These are phyloP conservation scores for Calonectria crousiana DNA, from an alignment of 2,329 filamentous ascomycete species.

Conservation along the genomic window DNA sequence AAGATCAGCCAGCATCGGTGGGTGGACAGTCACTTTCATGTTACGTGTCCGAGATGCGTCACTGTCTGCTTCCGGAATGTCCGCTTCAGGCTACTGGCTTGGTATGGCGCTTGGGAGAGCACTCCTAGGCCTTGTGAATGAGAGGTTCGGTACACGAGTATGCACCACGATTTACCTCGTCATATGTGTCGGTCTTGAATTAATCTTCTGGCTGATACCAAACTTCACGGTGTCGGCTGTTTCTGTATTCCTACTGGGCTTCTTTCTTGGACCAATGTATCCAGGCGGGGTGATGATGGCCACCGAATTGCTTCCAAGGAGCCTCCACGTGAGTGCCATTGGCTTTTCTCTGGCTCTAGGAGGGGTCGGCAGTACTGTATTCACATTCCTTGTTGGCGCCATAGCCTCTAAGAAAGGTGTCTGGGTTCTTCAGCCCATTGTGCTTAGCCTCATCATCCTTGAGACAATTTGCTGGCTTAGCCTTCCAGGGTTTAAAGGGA, in stretches of 20 bases:
- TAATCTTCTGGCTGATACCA: constrained; percentile 86
- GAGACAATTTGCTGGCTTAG: not conserved
- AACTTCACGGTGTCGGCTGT: constrained; percentile 81
- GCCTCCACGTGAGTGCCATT: constrained; percentile 82
- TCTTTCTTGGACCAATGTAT: constrained; percentile 85
- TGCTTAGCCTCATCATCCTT: constrained; percentile 51
- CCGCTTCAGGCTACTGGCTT: constrained; percentile 84
- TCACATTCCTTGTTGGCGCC: constrained; percentile 75
- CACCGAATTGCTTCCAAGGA: constrained; percentile 76
- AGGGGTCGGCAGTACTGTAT: constrained; percentile 74
- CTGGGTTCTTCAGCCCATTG: constrained; percentile 67
- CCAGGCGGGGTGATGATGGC: constrained; percentile 78
- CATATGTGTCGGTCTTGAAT: constrained; percentile 72
- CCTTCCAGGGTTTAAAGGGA: not conserved
- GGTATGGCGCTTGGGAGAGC: constrained; percentile 81
- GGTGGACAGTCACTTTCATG: constrained; percentile 91
- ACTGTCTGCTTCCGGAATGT: constrained; percentile 78
- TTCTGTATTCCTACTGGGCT: constrained; percentile 78
- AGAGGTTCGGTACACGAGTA: constrained; percentile 76
- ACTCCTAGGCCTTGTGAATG: constrained; percentile 79
- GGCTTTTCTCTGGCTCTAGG: constrained; percentile 84
- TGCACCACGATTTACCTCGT: constrained; percentile 73
- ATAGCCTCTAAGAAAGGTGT: constrained; percentile 71
- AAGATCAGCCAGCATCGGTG: constrained; percentile 46
- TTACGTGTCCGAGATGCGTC: constrained; percentile 76